Conservation (phyloP, 2,329 filamentous ascomycete genomes). For the Sporothrix brasiliensis region DNA sequence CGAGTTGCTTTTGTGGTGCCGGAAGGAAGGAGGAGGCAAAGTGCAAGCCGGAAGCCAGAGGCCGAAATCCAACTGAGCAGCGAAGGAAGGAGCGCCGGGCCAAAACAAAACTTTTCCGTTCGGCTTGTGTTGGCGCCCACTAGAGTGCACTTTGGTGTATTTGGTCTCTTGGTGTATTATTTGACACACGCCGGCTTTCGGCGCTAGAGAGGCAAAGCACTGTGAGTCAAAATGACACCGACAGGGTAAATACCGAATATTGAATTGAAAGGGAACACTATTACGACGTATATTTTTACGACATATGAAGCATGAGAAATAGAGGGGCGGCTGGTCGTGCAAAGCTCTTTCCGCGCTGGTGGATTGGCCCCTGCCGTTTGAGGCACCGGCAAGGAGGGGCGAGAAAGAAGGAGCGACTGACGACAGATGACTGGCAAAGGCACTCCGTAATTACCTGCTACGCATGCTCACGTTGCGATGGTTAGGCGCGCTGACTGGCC, state of each 20-base stretch:
- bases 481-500: neutral
- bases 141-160: neutral
- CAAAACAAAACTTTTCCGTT: constrained; percentile 28
- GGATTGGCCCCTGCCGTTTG: constrained; percentile 18
- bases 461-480: neutral
- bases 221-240: constrained; percentile 10
- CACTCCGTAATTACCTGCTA: neutral
- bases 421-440: neutral
- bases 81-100: constrained; percentile 17
- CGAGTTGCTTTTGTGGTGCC: constrained; percentile 1
- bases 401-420: neutral
- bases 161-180: neutral
- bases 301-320: neutral
- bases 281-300: neutral
- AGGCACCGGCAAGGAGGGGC: neutral
- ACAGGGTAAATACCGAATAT: constrained; percentile 1
- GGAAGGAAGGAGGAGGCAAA: neutral
- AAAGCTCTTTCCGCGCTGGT: constrained; percentile 14
- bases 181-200: constrained; percentile 21
- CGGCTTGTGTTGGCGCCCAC: constrained; percentile 15
- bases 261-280: neutral
- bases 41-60: neutral
- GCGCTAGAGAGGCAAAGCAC: constrained; percentile 17
- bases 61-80: neutral
- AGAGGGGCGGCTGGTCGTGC: constrained; percentile 16